These are phyloP conservation scores for Suillus cothurnatus DNA, from an alignment of 768 basidiomycete species.

Conservation along the genomic window DNA sequence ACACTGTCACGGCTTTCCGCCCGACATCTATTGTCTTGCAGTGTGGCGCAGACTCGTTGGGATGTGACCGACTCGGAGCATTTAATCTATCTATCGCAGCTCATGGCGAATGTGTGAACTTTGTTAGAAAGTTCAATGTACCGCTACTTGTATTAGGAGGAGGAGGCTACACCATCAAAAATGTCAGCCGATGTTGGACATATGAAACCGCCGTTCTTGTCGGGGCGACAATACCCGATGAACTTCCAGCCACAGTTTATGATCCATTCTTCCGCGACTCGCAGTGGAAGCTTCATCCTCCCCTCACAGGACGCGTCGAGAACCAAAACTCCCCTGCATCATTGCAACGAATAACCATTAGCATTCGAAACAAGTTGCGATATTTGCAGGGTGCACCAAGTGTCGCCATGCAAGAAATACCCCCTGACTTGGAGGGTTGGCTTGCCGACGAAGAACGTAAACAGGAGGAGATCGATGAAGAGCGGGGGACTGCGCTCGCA, in stretches of 20 bases:
- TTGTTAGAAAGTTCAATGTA: conserved; percentile 89
- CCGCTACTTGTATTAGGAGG: conserved; percentile 92
- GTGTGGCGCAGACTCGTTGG: conserved; percentile 95
- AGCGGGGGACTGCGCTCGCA: conserved; percentile 54
- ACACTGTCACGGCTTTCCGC: conserved; percentile 85
- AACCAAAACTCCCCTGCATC: conserved; percentile 87
- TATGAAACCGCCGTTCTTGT: conserved; percentile 96
- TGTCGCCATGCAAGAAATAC: conserved; percentile 95
- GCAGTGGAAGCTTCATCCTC: conserved; percentile 91
- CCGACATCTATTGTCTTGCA: conserved; percentile 93
- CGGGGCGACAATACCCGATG: conserved; percentile 79
- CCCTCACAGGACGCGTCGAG: conserved; percentile 87
- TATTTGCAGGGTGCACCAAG: conserved; percentile 97
- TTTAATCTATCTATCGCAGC: conserved; percentile 98
- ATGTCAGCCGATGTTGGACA: conserved; percentile 98
- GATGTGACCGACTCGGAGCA: conserved; percentile 91
- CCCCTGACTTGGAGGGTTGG: conserved; percentile 83
- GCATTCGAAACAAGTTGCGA: conserved; percentile 83
- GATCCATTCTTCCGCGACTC: conserved; percentile 92
- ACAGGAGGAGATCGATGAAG: conserved; percentile 71
- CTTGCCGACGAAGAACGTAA: conserved; percentile 72
- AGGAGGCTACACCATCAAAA: conserved; percentile 96
- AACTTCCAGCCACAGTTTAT: conserved; percentile 87
- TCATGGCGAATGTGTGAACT: conserved; percentile 97
- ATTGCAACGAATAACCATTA: conserved; percentile 85